Evolutionary conservation across 2,329 filamentous ascomycete species (phyloP), one percentile per base, ranked within the genome.

Genomic region (Botrytis squamosa): DNA sequence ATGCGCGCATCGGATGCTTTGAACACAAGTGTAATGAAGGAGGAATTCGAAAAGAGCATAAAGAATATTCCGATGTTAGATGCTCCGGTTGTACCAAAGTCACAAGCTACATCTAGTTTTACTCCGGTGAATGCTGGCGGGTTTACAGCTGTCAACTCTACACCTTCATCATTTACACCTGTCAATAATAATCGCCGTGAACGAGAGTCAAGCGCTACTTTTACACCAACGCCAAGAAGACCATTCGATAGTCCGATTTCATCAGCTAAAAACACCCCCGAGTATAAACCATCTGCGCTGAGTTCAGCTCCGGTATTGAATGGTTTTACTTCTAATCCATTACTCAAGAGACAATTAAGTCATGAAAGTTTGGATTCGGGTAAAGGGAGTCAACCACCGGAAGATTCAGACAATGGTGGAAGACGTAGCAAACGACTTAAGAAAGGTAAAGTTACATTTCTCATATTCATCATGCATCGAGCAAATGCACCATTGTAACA

Each of bases 371-470:
- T 84, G 10, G 79, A 81, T 66, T 81, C 80, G 16, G 75, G 79
- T 71, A 80, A 80, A 65, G 77, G 74, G 16, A 78, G 77, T 71
- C 77, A 79, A 74, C 77, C 78, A 73, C 74, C 78, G 69, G 79
- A 83, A 75, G 76, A 94, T 71, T 83, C 82, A 1, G 92, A 94
- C 68, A 85, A 85, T 77, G 88, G 88, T 75, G 93, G 92, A 76
- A 89, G 96, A 75, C 91, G 95, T 74, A 98, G 95, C 83, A 99
- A 99, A 84, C 90, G 96, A 62, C 86, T 97, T 20, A 97, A 96
- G 83, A 97, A 97, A 86, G 91, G 91, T 92, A 86, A 80, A 87
- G 77, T 70, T 44, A 57, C 72, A n/a, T 71, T 63, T 65, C 33
- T 62, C 60, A 59, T 42, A 40, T 44, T 59, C 60, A 66, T 66